Conservation (phyloP, 2,329 filamentous ascomycete species). For the Apiospora hydei region DNA sequence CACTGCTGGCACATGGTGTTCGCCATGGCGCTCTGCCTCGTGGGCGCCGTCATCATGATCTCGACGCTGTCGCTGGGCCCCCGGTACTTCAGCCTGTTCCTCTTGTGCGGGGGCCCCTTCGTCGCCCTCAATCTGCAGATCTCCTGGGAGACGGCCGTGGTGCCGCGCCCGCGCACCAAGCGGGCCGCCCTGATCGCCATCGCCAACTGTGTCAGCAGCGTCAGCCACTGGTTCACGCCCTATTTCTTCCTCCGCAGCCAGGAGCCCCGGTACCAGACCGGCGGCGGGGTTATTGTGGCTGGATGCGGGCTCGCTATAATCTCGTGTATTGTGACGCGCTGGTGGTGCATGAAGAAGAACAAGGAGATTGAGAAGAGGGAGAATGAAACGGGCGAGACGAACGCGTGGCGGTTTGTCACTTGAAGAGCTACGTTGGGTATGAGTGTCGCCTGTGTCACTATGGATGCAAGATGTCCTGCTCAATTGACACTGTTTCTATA, state of each 20-base stretch:
- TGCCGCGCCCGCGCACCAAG: constrained; percentile 49
- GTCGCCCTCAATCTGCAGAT: constrained; percentile 50
- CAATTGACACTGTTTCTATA: neutral
- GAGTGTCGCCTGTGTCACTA: too few relatives aligned
- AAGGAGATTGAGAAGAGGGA: constrained; percentile 34
- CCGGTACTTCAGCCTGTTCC: constrained; percentile 51
- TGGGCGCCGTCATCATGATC: constrained; percentile 52
- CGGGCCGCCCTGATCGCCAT: constrained; percentile 51
- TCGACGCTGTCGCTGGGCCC: constrained; percentile 49
- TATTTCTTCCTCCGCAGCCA: constrained; percentile 46
- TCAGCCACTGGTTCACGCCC: constrained; percentile 51
- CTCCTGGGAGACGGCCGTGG: constrained; percentile 51
- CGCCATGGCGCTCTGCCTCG: constrained; percentile 45
- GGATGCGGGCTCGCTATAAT: constrained; percentile 38
- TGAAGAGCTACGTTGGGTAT: neutral
- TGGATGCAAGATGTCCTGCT: too few relatives aligned
- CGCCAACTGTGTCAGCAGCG: constrained; percentile 49
- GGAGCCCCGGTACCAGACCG: constrained; percentile 41
- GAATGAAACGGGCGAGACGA: constrained; percentile 24
- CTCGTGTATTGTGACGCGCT: constrained; percentile 32
- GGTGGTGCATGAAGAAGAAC: constrained; percentile 37
- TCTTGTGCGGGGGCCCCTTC: constrained; percentile 48
- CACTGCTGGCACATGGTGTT: constrained; percentile 50
- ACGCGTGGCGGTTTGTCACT: constrained; percentile 24
- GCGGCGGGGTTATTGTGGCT: constrained; percentile 38